Evolutionary conservation across 2,329 filamentous ascomycete genomes (phyloP), one percentile per base, ranked within the genome.

Genomic region (Ilyonectria robusta): DNA sequence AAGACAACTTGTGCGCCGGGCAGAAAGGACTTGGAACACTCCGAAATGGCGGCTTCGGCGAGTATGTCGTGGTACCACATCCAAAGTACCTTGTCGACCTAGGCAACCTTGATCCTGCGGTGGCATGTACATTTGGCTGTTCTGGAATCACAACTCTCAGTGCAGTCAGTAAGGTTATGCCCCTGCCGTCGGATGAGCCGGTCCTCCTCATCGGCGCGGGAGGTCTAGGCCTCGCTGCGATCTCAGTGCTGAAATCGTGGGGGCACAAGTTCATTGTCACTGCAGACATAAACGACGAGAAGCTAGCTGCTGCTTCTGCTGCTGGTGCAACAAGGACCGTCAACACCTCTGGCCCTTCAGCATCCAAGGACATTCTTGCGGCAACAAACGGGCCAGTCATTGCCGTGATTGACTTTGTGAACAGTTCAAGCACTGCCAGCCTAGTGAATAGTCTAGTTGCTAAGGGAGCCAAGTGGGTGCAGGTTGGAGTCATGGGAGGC

Each of bases 401-500:
- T 62, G 64, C 64, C 4, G 64, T 66, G 9, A 66, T 66, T 42
- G 64, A 66, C 23, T 62, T 66, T 15, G 64, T 66, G 11, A 66
- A 66, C 26, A 66, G 54, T 35, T 66, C 64, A 13, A 40, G n/a
- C 8, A 66, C 64, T 2, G 64, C 64, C 4, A 13, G 13, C 2
- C 26, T 66, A 37, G 64, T 66, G 6, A 53, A 58, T 10, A 26
- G 59, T 15, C 35, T 66, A 4, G 48, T 62, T 5, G 64, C 57
- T 11, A 65, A 65, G 31, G 63, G 63, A 23, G 63, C 63, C 26
- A 65, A 66, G 55, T 66, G 64, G 65, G 65, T 67, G 15, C 65
- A 67, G 19, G 65, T 67, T 17, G 65, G 65, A 9, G 65, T 67
- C 7, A 67, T 67, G 65, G 65, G 65, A 40, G 65, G 65, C 15